Evolutionary conservation across 1,284 basidiomycete species (phyloP).

Genomic region (Mixia osmundae): DNA sequence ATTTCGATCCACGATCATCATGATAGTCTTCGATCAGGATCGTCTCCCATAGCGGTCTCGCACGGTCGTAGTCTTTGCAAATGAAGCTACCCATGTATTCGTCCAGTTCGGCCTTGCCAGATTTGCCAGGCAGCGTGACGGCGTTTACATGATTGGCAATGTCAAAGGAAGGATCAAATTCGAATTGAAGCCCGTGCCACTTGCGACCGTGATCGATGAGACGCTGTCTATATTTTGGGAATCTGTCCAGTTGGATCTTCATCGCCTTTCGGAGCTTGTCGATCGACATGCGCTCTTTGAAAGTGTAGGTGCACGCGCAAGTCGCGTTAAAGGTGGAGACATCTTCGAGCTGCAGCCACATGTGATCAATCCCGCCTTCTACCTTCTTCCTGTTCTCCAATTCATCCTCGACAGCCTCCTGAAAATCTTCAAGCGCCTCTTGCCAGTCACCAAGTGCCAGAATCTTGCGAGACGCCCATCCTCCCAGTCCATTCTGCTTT

Average conservation of each 20-base stretch:
- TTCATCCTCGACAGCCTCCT: no score
- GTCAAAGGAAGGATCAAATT: conserved; percentile 14
- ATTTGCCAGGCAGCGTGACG: conserved; percentile 10
- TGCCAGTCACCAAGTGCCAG: no score
- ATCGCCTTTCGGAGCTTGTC: conserved; percentile 11
- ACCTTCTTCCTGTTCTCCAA: no score
- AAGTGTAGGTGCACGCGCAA: conserved; percentile 17
- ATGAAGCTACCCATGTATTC: conserved; percentile 16
- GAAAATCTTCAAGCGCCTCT: no score
- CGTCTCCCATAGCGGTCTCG: conserved; percentile 16
- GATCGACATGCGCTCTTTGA: conserved; percentile 11
- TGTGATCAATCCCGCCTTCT: no score
- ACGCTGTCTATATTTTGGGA: conserved; percentile 18
- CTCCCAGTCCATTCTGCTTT: no score
- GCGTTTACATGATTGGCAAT: conserved; percentile 12
- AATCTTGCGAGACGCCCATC: no score
- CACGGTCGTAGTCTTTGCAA: conserved; percentile 16
- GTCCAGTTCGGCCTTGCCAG: conserved; percentile 17
- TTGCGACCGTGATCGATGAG: conserved; percentile 14
- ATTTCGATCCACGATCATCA: conserved; percentile 12
- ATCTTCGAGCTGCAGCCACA: conserved; percentile 15
- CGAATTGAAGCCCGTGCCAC: conserved; percentile 15
- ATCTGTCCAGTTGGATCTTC: conserved; percentile 11
- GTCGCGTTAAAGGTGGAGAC: conserved; percentile 18
- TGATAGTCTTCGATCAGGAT: conserved; percentile 16